Evolutionary conservation across 768 basidiomycete genomes (phyloP), one percentile per base, ranked within the genome.

Genomic region (Panellus pusillus): DNA sequence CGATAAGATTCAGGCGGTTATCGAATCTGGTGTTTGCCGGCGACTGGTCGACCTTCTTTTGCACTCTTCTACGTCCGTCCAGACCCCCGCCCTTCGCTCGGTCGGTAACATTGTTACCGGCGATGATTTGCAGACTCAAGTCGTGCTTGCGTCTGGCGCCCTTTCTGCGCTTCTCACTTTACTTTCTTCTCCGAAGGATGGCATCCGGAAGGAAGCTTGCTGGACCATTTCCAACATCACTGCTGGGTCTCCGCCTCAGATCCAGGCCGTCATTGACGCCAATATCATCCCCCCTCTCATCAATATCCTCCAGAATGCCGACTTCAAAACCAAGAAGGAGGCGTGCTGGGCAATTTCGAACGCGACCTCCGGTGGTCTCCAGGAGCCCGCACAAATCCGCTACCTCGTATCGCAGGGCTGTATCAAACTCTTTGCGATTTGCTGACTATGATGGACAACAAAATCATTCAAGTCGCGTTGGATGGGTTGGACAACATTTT

Each of bases 161-260:
- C 89, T 99, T 19, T 89, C 94, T 4, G 97, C 97, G 6, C 83
- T 99, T 44, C 84, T 99, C 39, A 87, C 91, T 19, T 79, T 99
- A 18, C 79, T 99, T 49, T 93, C 91, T 2, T 98, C 95, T 19
- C 92, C 95, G 27, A 99, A 99, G 76, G 97, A 99, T 61, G 97
- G 95, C 43, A 99, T 99, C 66, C 83, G 96, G 65, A 99, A 99
- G 78, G 96, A 99, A 72, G 96, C 97, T 20, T 99, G 97, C 75
- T 99, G 97, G 97, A 99, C 97, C 15, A 98, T 99, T 66, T 97
- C 93, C 43, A 99, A 99, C 73, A 82, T 99, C 68, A 99, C 97
- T 43, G 97, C 97, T 35, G 97, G 97, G 42, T 93, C 91, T 43
- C 93, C 97, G 19, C 87, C 88, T 63, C 97, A 99, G 74, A 99